These are phyloP conservation scores for Melanomma pulvis-pyrius DNA, from an alignment of 495 filamentous ascomycete species.

Conservation along the genomic window DNA sequence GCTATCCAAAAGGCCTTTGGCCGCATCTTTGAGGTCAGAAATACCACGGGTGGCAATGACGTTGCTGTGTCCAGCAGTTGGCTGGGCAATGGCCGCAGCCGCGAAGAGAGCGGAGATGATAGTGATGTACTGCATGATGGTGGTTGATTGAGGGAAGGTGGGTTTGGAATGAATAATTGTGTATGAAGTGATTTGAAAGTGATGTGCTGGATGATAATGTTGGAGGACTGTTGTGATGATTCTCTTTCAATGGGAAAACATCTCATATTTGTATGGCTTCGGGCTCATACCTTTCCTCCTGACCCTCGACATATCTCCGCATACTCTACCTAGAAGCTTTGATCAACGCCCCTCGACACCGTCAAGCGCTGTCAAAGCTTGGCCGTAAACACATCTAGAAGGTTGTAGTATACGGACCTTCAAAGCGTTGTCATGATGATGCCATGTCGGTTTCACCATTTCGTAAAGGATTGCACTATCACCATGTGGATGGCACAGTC, in stretches of 20 bases:
- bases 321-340: neutral
- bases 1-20: neutral
- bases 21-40: neutral
- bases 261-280: neutral
- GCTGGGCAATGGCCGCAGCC: neutral
- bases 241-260: neutral
- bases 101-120: conserved; percentile 9
- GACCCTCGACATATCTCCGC: neutral
- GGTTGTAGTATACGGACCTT: neutral
- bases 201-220: no score
- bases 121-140: conserved; percentile 10
- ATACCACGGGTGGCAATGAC: neutral
- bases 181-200: neutral
- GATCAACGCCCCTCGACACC: neutral
- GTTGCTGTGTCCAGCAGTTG: neutral
- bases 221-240: conserved; percentile 3
- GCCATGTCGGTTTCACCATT: neutral
- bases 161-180: neutral
- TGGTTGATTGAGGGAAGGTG: neutral
- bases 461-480: neutral
- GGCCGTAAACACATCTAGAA: neutral
- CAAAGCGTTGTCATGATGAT: neutral
- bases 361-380: no score
- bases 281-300: neutral
- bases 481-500: neutral